Base-by-base conservation (phyloP, 1,139 yeast genomes). In the Yamadazyma membranifaciens region DNA sequence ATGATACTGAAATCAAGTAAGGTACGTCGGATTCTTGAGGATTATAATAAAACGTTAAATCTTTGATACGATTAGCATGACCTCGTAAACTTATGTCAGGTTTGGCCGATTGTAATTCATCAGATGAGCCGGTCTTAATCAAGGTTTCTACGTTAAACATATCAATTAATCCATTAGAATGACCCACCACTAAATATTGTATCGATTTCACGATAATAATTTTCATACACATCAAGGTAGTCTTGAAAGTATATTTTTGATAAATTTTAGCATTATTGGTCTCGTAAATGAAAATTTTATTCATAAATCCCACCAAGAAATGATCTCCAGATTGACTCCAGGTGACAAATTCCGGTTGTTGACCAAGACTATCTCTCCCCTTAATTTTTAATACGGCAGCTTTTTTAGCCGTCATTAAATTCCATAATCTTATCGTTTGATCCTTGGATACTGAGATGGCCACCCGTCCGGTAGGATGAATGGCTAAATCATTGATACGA, bases 391-490 rank as follows among this genome's bases (percentile, higher is more conserved):
- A 68, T 9, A 80, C 73, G 2, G 96, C 91, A 6, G 98, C 98
- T 64, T 89, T 91, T 58, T 87, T 87, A n/a, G 89, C 95, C 3
- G 98, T 91, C 98, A 92, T 89, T 52, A 94, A 70, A 59, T 92
- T 92, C 98, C 98, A 92, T 46, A 92, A 72, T 55, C 94, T 73
- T 31, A 94, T 74, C 9, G 95, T 85, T 47, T 78, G 78, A 63
- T 92, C 98, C 33, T 78, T 81, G 38, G 95, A 87, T 5, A 88
- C 96, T 44, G 95, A 84, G 27, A 94, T 79, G 7, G 96, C 97
- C 40, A 92, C 81, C 63, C 89, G 78, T 13, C 96, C 96, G n/a
- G 89, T 73, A 12, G 96, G 96, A 60, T 92, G 99, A 36, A 92
- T 85, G 28, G 91, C 85, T 37, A 92, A 57, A 60, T 88, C 98